Evolutionary conservation across 306 rosid genomes (phyloP), one percentile per base, ranked within the genome.

Genomic region (Trifolium repens): DNA sequence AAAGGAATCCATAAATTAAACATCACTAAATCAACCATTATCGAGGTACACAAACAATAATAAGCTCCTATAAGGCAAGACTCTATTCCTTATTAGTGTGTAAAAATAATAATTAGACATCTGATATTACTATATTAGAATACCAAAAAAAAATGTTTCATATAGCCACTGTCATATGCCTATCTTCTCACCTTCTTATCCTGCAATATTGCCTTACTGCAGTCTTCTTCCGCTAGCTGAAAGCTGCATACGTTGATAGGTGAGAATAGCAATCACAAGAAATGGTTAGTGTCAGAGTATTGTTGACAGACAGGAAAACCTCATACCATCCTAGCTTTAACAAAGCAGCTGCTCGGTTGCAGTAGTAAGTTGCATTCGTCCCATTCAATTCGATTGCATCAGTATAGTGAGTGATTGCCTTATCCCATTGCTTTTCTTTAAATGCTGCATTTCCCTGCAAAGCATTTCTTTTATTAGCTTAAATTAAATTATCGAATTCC

Each of bases 181-280:
- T 58, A 81, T 46, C 71, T 60, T 9, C 84, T 79, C 82, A 89
- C 98, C 96, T 93, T 93, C 88, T 88, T 91, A 89, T 91, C 96
- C 65, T 61, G 87, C 78, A 76, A 83, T 62, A 91, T 82, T 39
- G 98, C 96, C 70, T 81, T 73, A 73, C 75, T 81, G 88, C 96
- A 93, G 85, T 93, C 98, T 66, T 93, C 96, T 81, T 88, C 98
- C 4, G 96, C 98, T 88, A 88, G 87, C 84, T 86, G 98, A 84
- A 89, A 88, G 84, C 98, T 93, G 88, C 85, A 89, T 10, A 57
- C n/a, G 72, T 69, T 67, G 64, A 52, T 69, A 49, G 49, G 49
- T 37, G 16, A 58, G 67, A 32, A 50, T 34, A 53, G 58, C 67
- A 55, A 74, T 26, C 69, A 84, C 15, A 74, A 9, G 62, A 10